Conservation (phyloP, 129 eudicot species). For the Artemisia argyi region DNA sequence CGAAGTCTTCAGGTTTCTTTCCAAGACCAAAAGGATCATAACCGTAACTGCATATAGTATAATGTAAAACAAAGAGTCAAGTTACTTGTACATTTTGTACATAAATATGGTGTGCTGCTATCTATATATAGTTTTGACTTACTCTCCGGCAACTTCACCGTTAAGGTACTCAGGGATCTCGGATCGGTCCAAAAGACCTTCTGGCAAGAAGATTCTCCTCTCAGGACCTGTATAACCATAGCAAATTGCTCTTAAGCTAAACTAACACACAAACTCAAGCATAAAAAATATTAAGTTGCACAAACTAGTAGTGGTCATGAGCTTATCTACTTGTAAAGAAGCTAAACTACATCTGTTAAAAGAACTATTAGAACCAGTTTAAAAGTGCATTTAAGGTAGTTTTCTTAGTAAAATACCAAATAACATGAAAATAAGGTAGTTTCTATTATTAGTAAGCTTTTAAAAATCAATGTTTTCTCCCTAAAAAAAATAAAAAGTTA, state of each 20-base stretch:
- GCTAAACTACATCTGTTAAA: too few species aligned
- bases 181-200: slow-evolving; percentile 89
- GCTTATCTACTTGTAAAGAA: too few species aligned
- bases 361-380: too few species aligned
- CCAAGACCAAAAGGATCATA: slow-evolving; percentile 98
- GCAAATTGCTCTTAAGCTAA: not conserved
- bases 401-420: too few species aligned
- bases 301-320: too few species aligned
- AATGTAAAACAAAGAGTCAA: slow-evolving; percentile 1
- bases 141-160: slow-evolving; percentile 99
- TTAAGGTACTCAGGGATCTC: slow-evolving; percentile 95
- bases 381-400: too few species aligned
- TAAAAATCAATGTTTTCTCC: too few species aligned
- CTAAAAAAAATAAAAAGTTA: too few species aligned
- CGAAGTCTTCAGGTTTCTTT: slow-evolving; percentile 96
- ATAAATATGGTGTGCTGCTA: not conserved
- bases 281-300: too few species aligned
- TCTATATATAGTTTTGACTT: slow-evolving; percentile 27
- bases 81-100: not conserved
- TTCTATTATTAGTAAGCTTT: too few species aligned
- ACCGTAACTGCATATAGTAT: slow-evolving; percentile 73
- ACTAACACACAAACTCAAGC: not conserved
- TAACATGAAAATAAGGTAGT: too few species aligned
- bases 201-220: slow-evolving; percentile 94
- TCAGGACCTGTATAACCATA: slow-evolving; percentile 71